Evolutionary conservation across 148 eudicot species (phyloP).

Genomic region (Beta vulgaris): DNA sequence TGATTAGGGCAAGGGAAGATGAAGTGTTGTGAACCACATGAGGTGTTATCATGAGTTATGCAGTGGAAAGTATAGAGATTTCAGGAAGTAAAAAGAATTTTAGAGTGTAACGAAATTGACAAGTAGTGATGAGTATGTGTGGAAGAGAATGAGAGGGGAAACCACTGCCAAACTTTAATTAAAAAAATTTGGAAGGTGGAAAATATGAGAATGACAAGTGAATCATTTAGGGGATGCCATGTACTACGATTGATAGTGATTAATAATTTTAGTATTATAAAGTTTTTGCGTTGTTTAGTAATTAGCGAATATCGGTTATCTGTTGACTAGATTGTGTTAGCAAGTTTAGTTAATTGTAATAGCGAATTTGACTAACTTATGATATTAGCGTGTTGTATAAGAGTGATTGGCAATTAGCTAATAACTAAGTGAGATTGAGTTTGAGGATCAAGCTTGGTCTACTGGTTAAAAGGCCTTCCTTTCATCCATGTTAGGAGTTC

Average conservation of each 20-base stretch:
- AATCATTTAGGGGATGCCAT: slow-evolving; percentile 1
- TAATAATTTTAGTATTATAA: not conserved
- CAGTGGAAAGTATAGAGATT: not conserved
- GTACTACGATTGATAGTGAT: slow-evolving; percentile 19
- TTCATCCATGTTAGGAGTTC: no score
- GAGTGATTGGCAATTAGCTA: no score
- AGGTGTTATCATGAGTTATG: no score
- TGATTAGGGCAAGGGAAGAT: not conserved
- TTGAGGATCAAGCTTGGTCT: no score
- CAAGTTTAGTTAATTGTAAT: no score
- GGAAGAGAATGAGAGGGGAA: not conserved
- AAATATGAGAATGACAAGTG: slow-evolving; percentile 12
- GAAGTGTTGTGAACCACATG: slow-evolving; percentile 15
- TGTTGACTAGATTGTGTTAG: no score
- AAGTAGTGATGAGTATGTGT: not conserved
- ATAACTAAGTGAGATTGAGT: no score
- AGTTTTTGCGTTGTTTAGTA: not conserved
- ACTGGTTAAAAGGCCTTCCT: no score
- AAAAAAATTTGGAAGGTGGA: not conserved
- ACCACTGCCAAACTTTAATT: not conserved
- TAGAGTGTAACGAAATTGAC: not conserved
- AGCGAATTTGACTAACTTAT: no score
- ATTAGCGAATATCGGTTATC: no score
- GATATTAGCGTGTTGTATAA: no score
- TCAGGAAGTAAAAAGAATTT: slow-evolving; percentile 8